These are phyloP conservation scores for Chrysanthemum seticuspe DNA, from an alignment of 129 eudicot species.

Conservation along the genomic window DNA sequence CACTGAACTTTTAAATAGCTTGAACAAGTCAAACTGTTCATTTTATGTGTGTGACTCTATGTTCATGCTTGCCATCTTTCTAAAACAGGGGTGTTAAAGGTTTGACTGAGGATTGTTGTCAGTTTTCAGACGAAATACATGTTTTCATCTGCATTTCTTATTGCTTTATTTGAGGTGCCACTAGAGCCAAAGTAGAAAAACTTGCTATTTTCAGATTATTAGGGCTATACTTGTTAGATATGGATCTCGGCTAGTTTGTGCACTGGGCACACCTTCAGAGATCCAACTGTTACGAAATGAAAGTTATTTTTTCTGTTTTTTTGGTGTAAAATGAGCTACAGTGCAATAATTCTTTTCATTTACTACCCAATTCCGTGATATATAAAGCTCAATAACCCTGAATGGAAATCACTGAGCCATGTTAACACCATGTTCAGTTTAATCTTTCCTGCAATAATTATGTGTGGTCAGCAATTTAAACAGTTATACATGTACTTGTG, in stretches of 20 bases:
- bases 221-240: too few species aligned
- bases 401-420: neutral
- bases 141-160: neutral
- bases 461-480: neutral
- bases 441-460: neutral
- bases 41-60: neutral
- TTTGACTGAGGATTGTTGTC: neutral
- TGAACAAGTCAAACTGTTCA: neutral
- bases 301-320: neutral
- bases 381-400: neutral
- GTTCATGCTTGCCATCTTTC: slow-evolving; percentile 6
- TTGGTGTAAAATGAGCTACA: neutral
- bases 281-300: neutral
- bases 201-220: too few species aligned
- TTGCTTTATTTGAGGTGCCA: neutral
- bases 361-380: too few species aligned
- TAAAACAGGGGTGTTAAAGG: slow-evolving; percentile 6
- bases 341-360: too few species aligned
- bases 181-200: too few species aligned
- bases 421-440: neutral
- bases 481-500: neutral
- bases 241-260: neutral
- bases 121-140: slow-evolving; percentile 8
- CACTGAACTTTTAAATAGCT: too few species aligned
- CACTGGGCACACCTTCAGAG: neutral